Conservation (phyloP, 2,329 filamentous ascomycete species). For the Fusarium nisikadoi region DNA sequence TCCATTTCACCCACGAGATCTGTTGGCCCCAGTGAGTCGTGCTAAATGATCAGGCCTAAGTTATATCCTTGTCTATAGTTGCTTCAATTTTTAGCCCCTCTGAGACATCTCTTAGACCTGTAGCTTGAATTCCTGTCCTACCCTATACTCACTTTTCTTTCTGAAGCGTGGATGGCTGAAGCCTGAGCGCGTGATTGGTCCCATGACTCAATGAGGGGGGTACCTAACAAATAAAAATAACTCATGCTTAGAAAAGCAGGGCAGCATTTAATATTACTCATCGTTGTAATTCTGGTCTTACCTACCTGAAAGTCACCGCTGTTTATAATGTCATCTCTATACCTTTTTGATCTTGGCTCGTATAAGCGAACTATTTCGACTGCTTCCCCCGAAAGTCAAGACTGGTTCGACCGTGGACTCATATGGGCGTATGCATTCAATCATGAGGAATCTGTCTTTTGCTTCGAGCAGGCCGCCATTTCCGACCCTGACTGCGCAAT, state of each 20-base stretch:
- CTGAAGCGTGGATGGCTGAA: too few relatives aligned
- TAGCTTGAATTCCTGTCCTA: neutral
- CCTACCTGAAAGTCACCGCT: neutral
- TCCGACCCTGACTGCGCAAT: slow-evolving; percentile 67
- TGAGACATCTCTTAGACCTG: too few relatives aligned
- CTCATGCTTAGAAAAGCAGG: neutral
- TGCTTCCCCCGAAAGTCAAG: slow-evolving; percentile 50
- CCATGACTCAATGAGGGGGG: neutral
- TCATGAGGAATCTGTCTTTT: slow-evolving; percentile 74
- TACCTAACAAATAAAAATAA: neutral
- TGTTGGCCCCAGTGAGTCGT: too few relatives aligned
- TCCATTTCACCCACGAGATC: too few relatives aligned
- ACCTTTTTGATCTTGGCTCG: slow-evolving; percentile 16
- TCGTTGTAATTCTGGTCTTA: too few relatives aligned
- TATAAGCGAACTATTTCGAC: slow-evolving; percentile 19
- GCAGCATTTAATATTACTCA: neutral
- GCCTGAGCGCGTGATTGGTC: neutral
- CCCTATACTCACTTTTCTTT: neutral
- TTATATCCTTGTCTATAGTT: too few relatives aligned
- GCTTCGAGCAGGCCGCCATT: slow-evolving; percentile 69
- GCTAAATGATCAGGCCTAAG: too few relatives aligned
- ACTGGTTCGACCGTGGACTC: slow-evolving; percentile 79
- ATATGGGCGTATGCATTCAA: slow-evolving; percentile 82
- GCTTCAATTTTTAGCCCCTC: too few relatives aligned
- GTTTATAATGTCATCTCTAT: neutral